Evolutionary conservation across 2,329 filamentous ascomycete species (phyloP), one percentile per base, ranked within the genome.

Genomic region (Scedosporium boydii): DNA sequence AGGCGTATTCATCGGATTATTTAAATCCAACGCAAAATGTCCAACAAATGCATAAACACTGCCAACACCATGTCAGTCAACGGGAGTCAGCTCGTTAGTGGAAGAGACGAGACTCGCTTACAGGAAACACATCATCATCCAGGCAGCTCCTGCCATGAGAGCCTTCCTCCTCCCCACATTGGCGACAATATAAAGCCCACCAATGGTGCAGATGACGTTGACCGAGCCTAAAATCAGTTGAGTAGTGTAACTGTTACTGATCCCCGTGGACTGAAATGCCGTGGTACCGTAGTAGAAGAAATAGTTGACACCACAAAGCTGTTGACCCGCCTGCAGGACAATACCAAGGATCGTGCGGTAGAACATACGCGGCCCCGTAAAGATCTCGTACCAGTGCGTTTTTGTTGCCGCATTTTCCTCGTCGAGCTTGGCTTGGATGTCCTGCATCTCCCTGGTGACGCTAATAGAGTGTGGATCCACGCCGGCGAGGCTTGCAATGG

Each of bases 261-360:
- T 80, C 67, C 87, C 88, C 1, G 86, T 86, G 1, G 86, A 80
- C 14, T 78, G 70, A 73, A 91, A 90, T 66, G 89, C 84, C 3
- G 84, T 87, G 48, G 82, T 85, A 26, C 82, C 82, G 68, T 87
- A 89, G 72, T 85, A 85, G 72, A 88, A 87, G 76, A 85, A 87
- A 73, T 85, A 88, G 74, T 87, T 87, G 63, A 82, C 84, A 38
- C 87, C 87, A 0, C 86, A 88, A 2, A 90, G 76, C 69, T 90
- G 87, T 71, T 89, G 86, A 4, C 86, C 81, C 51, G 84, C 81
- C 72, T 88, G 85, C 1, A 90, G 79, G 3, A 77, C 70, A 42
- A 89, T 81, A 46, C 87, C 87, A 0, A 89, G 77, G 0, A 84
- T 57, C 0, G 84, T 87, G 27, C 87, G 81, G 71, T 89, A 85